Evolutionary conservation across 2,329 filamentous ascomycete genomes (phyloP), one percentile per base, ranked within the genome.

Genomic region (Exophiala sp.): DNA sequence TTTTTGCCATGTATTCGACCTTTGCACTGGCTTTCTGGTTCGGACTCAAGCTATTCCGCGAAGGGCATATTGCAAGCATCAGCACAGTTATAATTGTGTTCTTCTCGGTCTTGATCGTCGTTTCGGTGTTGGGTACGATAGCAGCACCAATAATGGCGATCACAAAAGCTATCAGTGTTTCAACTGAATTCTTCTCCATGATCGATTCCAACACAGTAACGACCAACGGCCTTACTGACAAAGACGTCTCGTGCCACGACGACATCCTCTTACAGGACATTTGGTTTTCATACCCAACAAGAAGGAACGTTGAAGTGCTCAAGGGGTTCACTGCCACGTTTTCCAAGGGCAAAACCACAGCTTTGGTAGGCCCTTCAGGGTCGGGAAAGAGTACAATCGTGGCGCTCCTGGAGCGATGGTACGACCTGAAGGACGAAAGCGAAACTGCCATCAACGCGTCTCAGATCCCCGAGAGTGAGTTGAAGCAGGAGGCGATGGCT

Each of bases 161-260:
- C 4, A 65, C 64, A 10, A 71, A 73, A 46, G 95, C 95, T 85
- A 86, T 89, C 62, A 95, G 96, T 72, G 91, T 91, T 0, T 89
- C 91, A 68, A 80, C 90, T 50, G 88, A 91, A 1, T 90, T 91
- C 0, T 78, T 81, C 40, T 82, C 91, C 59, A 81, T 97, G 59
- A 94, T 95, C 72, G 83, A 77, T 2, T 79, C 75, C 1, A 91
- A 96, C 60, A 65, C 65, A 20, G 66, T 69, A 1, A 63, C 67
- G 1, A 54, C 58, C 5, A 55, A 64, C 7, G 71, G 72, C 24
- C 68, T 72, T 32, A 59, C 73, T 75, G 1, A 70, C 68, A 5
- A 60, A 2, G 56, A 62, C 20, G 55, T 62, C 2, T 79, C 91
- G 20, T 82, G 92, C 14, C 91, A 91, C 29, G 70, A 72, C 14